phyloP scores from a whole-genome alignment of 1,284 basidiomycete species.

The Puccinia horiana region DNA sequence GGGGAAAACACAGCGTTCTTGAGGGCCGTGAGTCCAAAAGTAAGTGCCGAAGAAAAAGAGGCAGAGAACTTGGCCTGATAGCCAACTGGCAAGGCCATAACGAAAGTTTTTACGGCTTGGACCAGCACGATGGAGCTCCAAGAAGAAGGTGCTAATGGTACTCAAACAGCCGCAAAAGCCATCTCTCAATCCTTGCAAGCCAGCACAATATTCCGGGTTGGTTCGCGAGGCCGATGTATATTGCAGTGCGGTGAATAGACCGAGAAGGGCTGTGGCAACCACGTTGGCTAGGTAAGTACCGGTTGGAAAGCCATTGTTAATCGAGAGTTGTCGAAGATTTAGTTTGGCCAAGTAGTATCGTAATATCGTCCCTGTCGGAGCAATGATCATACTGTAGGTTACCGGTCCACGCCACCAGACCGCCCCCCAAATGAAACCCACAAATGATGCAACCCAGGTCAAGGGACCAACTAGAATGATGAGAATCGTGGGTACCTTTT shows the following conservation, averaged over 20 bases:
- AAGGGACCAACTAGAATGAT: constrained; percentile 52
- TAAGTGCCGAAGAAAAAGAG: constrained; percentile 33
- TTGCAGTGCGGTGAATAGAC: constrained; percentile 71
- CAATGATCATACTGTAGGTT: constrained; percentile 84
- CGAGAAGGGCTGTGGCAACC: constrained; percentile 75
- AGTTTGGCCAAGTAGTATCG: constrained; percentile 77
- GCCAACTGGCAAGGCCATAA: constrained; percentile 73
- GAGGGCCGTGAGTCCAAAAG: constrained; percentile 19
- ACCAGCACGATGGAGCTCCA: constrained; percentile 71
- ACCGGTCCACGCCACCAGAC: constrained; percentile 73
- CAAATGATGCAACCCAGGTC: constrained; percentile 64
- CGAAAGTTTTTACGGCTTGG: constrained; percentile 64
- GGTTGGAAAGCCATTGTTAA: constrained; percentile 67
- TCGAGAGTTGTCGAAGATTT: constrained; percentile 65
- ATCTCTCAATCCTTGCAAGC: constrained; percentile 77
- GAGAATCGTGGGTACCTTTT: constrained; percentile 1
- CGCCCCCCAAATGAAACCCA: constrained; percentile 75
- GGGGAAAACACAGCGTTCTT: constrained; percentile 34
- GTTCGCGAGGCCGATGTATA: constrained; percentile 60
- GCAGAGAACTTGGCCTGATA: constrained; percentile 68
- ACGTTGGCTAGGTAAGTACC: constrained; percentile 87
- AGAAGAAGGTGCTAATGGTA: constrained; percentile 89
- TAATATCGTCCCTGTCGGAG: constrained; percentile 81
- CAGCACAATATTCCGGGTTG: constrained; percentile 67
- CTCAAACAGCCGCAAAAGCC: constrained; percentile 95